A percentile compares a stretch with the other conserved stretches of the same genome.
phyloP scores from a whole-genome alignment of 202 grass and related monocot genomes.

The Elaeis oleifera region DNA sequence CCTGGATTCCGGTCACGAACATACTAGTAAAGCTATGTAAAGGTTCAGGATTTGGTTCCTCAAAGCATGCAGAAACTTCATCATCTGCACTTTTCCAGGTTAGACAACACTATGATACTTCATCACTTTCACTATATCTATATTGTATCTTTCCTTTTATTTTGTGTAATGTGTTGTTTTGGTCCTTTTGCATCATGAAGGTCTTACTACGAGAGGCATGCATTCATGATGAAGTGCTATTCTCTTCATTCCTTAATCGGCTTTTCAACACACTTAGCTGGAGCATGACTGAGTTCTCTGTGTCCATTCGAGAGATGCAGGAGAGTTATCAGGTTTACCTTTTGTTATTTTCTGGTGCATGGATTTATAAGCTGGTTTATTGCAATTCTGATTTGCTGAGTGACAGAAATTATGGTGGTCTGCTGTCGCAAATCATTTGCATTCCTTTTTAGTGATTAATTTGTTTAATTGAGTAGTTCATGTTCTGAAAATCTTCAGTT shows the following conservation, averaged over 20 bases:
- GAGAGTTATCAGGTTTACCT: conserved; percentile 58
- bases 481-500: conserved; percentile 1
- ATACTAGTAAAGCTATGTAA: conserved; percentile 76
- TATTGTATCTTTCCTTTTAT: neutral
- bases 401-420: neutral
- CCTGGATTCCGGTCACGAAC: conserved; percentile 80
- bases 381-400: too few species aligned
- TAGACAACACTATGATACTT: conserved; percentile 3
- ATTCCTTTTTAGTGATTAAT: neutral
- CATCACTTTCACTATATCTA: neutral
- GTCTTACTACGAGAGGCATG: conserved; percentile 64
- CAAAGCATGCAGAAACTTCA: conserved; percentile 54
- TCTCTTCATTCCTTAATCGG: conserved; percentile 65
- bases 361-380: too few species aligned
- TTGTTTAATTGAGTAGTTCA: neutral
- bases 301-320: conserved; percentile 92
- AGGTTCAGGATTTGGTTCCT: conserved; percentile 65
- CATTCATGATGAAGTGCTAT: conserved; percentile 61
- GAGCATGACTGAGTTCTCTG: conserved; percentile 78
- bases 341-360: neutral
- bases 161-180: conserved; percentile 6
- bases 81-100: conserved; percentile 74
- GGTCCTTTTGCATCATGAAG: conserved; percentile 31
- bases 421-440: conserved; percentile 1
- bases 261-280: conserved; percentile 90